phyloP scores from a whole-genome alignment of 257 asterid species.

The Eustoma russellianum region DNA sequence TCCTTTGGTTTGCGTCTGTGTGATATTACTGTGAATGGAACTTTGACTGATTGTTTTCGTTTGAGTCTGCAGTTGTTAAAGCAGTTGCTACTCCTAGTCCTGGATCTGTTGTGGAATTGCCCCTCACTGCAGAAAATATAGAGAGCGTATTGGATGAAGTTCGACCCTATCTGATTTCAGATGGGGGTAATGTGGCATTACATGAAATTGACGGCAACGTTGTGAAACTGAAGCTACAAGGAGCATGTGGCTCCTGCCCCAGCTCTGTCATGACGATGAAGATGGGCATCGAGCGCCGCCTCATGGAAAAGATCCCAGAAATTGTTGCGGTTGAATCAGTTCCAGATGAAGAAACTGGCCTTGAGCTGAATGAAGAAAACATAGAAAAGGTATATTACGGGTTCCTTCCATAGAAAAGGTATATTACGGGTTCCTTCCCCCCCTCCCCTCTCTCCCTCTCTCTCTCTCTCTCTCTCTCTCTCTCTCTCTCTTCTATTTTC shows the following conservation, averaged over 20 bases:
- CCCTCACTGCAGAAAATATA: conserved; percentile 82
- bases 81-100: conserved; percentile 77
- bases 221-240: conserved; percentile 79
- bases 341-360: conserved; percentile 96
- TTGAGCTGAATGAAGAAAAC: conserved; percentile 85
- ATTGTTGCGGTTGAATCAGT: conserved; percentile 86
- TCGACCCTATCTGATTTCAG: conserved; percentile 88
- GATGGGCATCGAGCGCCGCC: conserved; percentile 88
- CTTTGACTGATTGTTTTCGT: neutral
- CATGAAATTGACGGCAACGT: conserved; percentile 94
- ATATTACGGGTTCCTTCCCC: no score
- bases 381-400: conserved; percentile 63
- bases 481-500: no score
- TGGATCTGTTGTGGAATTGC: conserved; percentile 55
- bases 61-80: conserved; percentile 34
- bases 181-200: conserved; percentile 94
- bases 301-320: conserved; percentile 93
- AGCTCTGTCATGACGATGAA: conserved; percentile 83
- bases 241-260: conserved; percentile 99
- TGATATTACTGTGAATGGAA: no score
- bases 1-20: no score
- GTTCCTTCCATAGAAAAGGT: no score
- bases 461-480: no score
- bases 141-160: conserved; percentile 88
- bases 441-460: no score